Base-by-base conservation (phyloP, 129 eudicot species). In the sunflower (Helianthus annuus) region DNA sequence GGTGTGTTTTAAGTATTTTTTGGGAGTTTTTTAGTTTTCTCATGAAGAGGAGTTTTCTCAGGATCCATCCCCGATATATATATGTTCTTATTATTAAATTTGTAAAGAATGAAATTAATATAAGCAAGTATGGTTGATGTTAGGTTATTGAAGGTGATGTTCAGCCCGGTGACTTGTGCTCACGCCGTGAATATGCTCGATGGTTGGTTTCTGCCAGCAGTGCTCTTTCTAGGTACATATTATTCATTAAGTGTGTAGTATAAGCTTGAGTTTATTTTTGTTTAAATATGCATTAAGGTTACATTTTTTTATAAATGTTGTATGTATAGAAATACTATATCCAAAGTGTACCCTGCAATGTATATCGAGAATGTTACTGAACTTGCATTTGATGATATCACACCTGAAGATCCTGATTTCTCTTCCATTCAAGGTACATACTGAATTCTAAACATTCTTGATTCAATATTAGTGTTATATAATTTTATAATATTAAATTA, bases 321-420 rank as follows among this genome's bases (percentile, higher is more conserved):
- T 36, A 10, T 65, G 58, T 75, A 75, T 61, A 94, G 98, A 84
- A 88, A 79, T 73, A 84, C 92, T 57, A 78, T 85, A 52, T 94
- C 96, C 22, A 94, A 94, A 80, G 98, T 94, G 66, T 94, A 94
- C 83, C 98, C 98, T 68, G 98, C 98, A 67, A 94, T 94, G 98
- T 94, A 81, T 81, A 90, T 94, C 14, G 93, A 94, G 69, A 87
- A 94, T 75, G 83, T 94, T 22, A 83, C 97, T 56, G 98, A 94
- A 48, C 96, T 94, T 80, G 98, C 97, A 42, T 94, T 87, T 81
- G 97, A 90, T 81, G 98, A 94, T 81, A 85, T 94, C 66, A 85
- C 97, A 61, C 93, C 97, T 39, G 91, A 90, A 72, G 98, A 94
- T 73, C 98, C 96, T 44, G 98, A 94, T 69, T 94, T 90, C 78